Evolutionary conservation across 1,139 yeast genomes (phyloP).

Genomic region (Magnusiomyces magnusii): DNA sequence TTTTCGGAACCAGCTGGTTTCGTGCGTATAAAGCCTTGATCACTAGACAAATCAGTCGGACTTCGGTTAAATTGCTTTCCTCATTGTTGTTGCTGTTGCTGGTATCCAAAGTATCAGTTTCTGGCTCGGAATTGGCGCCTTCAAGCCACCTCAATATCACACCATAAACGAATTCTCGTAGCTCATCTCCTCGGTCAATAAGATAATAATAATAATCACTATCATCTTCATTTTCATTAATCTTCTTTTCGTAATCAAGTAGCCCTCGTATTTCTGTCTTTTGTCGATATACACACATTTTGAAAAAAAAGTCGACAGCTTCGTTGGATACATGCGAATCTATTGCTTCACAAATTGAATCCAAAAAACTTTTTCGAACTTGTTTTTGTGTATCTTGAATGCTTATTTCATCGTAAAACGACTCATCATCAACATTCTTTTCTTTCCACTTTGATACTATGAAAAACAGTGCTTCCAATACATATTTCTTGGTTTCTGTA

Average conservation of each 20-base stretch:
- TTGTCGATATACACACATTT: background rate
- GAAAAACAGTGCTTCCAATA: background rate
- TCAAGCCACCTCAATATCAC: constrained; percentile 12
- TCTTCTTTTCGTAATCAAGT: background rate
- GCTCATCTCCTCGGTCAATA: constrained; percentile 1
- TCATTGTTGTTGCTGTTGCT: background rate
- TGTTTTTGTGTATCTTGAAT: background rate
- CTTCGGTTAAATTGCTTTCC: constrained; percentile 1
- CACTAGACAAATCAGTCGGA: constrained; percentile 22
- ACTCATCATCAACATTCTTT: background rate
- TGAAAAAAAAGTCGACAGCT: constrained; percentile 11
- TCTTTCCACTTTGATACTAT: background rate
- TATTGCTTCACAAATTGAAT: constrained; percentile 8
- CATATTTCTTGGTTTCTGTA: background rate
- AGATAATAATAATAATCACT: background rate
- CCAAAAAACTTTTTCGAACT: constrained; percentile 3
- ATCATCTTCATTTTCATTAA: background rate
- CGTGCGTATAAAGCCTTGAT: constrained; percentile 20
- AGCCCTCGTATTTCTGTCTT: background rate
- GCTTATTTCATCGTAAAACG: background rate
- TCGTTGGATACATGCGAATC: constrained; percentile 9
- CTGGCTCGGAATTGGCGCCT: background rate
- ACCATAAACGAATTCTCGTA: constrained; percentile 7
- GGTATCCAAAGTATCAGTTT: background rate
- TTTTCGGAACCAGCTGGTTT: constrained; percentile 19